Base-by-base conservation (phyloP, 2,329 filamentous ascomycete genomes). In the Trichoderma cornu-damae region DNA sequence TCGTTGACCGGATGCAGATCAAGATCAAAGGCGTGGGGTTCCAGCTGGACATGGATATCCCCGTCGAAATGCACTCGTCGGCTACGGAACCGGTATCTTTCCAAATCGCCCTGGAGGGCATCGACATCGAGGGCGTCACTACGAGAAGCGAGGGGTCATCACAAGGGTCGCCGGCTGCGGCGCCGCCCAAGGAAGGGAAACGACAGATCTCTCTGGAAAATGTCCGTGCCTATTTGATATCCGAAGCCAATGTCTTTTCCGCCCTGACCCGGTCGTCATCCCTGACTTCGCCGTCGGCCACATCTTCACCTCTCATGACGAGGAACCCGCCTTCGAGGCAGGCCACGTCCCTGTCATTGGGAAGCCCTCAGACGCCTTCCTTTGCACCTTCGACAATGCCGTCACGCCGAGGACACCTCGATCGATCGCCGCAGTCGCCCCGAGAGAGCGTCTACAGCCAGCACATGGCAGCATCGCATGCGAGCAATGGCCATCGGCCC, bases 1-100 rank as follows among this genome's bases (percentile, higher is more conserved):
- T 92, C 48, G 74, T 87, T 24, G 88, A 94, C 70, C 81, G 88
- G 44, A 77, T 86, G 56, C 82, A 88, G 66, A 73, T 93, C 24
- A 77, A 76, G 49, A 83, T 93, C 58, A 80, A 79, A 50, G 79
- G 83, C 24, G 79, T 93, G 57, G 79, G 78, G 9, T 79, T 91
- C 61, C 82, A 85, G 64, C 72, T 91, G 16, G 85, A 89, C 62
- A 73, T 85, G 38, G 77, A 83, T 48, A 72, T 84, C 7, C 78
- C 80, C 2, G 68, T 77, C 30, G 78, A 86, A 59, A 66, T 73
- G 57, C 70, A 68, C 63, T 68, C 73, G n/a, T 66, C 75, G 3
- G 69, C 72, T 2, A 73, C 78, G 4, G 81, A 87, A 61, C 67
- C 79, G 1, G 78, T 86, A 3, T 85, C 85, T 2, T 77, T 90